Evolutionary conservation across 257 asterid genomes (phyloP), one percentile per base, ranked within the genome.

Genomic region (Echium plantagineum): DNA sequence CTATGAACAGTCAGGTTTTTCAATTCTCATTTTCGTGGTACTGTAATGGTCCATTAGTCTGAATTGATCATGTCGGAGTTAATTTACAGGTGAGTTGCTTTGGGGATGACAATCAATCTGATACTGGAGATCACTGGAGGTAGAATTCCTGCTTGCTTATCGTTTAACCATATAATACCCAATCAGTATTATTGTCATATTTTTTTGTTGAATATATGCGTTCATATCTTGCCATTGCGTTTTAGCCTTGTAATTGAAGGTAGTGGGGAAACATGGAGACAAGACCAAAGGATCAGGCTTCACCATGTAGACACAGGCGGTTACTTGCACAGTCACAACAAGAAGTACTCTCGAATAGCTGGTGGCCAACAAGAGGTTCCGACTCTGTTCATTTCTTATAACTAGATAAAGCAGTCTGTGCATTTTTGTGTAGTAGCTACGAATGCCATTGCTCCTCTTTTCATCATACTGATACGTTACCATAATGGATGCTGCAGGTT

Each of bases 321-420:
- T 30, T 89, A 84, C 82, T 94, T 93, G 49, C 99, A 93, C 82
- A 93, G 99, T 65, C 99, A 93, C 59, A 84, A 93, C 77, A 91
- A 84, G 94, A 91, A 88, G 71, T 91, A 85, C 77, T 75, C 80
- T 21, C 95, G 98, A 48, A 88, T 91, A 64, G 96, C 95, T n/a
- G 98, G 98, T 20, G 95, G 96, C 16, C 98, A 91, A 70, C 98
- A 91, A 78, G 97, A 93, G 99, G 99, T 93, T 49, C 74, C 74
- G 67, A 65, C 62, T 47, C 22, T 8, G 21, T 7, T 52, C 54
- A 16, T 52, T 52, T 16, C 3, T 6, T 7, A 42, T 52, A 28
- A 17, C 9, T 54, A 52, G 63, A 26, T 20, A 52, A 47, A 19
- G 20, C 56, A n/a, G 8, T 52, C 21, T 4, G 21, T 16, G 56